phyloP scores from a whole-genome alignment of 2,329 filamentous ascomycete genomes.

The Venturiaceae sp. region DNA sequence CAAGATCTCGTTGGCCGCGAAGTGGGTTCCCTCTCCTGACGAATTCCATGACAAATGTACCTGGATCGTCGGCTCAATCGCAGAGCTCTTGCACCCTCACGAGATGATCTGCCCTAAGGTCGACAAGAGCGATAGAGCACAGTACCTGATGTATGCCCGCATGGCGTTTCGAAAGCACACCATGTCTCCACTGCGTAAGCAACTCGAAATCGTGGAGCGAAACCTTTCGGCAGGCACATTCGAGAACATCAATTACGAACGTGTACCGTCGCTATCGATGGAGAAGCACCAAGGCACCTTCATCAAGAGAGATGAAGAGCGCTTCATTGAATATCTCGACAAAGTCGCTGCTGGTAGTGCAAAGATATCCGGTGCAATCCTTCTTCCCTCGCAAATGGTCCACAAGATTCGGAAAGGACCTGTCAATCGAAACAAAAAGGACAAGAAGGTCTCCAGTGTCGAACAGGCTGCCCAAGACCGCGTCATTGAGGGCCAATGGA shows the following conservation, averaged over 20 bases:
- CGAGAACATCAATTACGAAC: conserved; percentile 45
- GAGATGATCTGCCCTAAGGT: conserved; percentile 18
- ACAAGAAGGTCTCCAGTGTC: not conserved
- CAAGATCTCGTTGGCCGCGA: conserved; percentile 46
- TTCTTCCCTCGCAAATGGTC: conserved; percentile 44
- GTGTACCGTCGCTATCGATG: conserved; percentile 49
- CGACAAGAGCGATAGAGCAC: conserved; percentile 27
- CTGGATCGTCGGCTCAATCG: conserved; percentile 46
- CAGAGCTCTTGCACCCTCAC: conserved; percentile 42
- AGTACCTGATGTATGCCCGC: conserved; percentile 45
- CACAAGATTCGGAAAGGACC: conserved; percentile 11
- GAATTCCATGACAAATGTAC: conserved; percentile 51
- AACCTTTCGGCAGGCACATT: conserved; percentile 38
- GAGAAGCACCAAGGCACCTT: conserved; percentile 41
- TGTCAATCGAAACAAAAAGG: not conserved
- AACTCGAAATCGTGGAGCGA: conserved; percentile 44
- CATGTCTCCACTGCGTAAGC: conserved; percentile 42
- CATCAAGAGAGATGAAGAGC: conserved; percentile 37
- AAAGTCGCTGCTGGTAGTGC: conserved; percentile 38
- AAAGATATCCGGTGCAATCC: conserved; percentile 45
- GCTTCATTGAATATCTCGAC: conserved; percentile 41
- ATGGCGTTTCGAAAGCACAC: conserved; percentile 42
- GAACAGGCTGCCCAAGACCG: conserved; percentile 21
- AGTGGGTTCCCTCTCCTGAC: conserved; percentile 49
- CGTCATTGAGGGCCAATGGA: conserved; percentile 45